These are phyloP conservation scores for Fusarium haematococcum DNA, from an alignment of 2,329 filamentous ascomycete species.

Conservation along the genomic window DNA sequence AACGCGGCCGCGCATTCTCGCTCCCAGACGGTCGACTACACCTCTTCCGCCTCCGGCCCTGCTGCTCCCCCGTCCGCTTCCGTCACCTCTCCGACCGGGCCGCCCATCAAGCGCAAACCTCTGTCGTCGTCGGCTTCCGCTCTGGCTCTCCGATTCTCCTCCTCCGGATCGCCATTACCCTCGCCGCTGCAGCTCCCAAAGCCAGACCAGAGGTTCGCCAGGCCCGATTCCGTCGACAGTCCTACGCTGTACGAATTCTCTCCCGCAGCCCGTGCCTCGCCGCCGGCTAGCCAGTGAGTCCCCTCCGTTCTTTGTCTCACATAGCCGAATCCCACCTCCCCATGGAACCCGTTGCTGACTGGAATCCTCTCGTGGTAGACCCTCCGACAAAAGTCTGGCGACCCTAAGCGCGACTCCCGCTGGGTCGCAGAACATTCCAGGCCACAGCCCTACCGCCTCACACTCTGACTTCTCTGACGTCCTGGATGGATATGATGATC, in stretches of 20 bases:
- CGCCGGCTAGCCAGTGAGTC: constrained; percentile 45
- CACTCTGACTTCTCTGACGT: constrained; percentile 57
- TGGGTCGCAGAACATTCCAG: constrained; percentile 54
- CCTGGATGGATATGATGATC: constrained; percentile 58
- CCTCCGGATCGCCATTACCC: constrained; percentile 41
- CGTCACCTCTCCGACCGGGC: constrained; percentile 36
- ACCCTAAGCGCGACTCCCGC: constrained; percentile 32
- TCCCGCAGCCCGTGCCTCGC: constrained; percentile 33
- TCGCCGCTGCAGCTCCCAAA: constrained; percentile 57
- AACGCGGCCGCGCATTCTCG: constrained; percentile 38
- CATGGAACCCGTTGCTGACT: constrained; percentile 43
- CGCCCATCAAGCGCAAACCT: constrained; percentile 69
- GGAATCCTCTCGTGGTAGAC: constrained; percentile 41
- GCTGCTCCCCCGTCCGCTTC: constrained; percentile 19
- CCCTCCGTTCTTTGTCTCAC: constrained; percentile 15
- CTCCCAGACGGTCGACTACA: constrained; percentile 43
- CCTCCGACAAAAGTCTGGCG: constrained; percentile 41
- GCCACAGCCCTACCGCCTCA: constrained; percentile 56
- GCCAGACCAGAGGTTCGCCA: constrained; percentile 66
- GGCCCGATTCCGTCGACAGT: constrained; percentile 68
- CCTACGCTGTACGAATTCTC: constrained; percentile 73
- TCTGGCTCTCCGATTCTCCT: constrained; percentile 42
- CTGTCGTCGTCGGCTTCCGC: constrained; percentile 61
- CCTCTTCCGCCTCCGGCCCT: constrained; percentile 33
- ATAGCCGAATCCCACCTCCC: constrained; percentile 4